phyloP scores from a whole-genome alignment of 2,329 filamentous ascomycete genomes.

The Sphaerostilbella broomeana region DNA sequence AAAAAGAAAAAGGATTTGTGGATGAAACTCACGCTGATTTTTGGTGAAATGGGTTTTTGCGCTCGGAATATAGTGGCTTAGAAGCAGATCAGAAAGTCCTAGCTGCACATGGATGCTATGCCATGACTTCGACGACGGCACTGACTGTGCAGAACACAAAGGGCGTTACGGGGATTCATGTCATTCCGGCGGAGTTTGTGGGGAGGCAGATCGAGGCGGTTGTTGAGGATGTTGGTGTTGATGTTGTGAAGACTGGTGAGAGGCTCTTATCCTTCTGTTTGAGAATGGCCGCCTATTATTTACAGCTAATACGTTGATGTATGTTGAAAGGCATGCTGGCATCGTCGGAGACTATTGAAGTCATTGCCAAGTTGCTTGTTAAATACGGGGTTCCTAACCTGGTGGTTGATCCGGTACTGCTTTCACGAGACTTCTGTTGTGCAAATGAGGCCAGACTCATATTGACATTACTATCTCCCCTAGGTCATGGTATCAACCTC shows the following conservation, averaged over 20 bases:
- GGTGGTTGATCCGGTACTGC: slow-evolving; percentile 33
- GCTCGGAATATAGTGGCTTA: slow-evolving; percentile 57
- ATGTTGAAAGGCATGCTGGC: slow-evolving; percentile 32
- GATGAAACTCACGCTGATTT: too few species aligned
- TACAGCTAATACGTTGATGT: neutral
- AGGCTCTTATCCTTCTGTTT: neutral
- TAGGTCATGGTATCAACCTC: slow-evolving; percentile 90
- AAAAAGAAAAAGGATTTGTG: too few species aligned
- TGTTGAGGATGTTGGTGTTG: slow-evolving; percentile 74
- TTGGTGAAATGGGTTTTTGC: neutral
- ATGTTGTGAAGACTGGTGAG: slow-evolving; percentile 87
- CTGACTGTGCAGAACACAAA: slow-evolving; percentile 93
- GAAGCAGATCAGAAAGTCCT: slow-evolving; percentile 96
- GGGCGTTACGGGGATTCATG: slow-evolving; percentile 75
- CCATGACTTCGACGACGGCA: slow-evolving; percentile 91
- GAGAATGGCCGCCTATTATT: too few species aligned
- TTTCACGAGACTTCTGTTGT: neutral
- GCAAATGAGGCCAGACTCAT: neutral
- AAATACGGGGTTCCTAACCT: slow-evolving; percentile 26
- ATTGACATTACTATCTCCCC: neutral
- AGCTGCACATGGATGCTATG: slow-evolving; percentile 86
- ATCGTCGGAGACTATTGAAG: slow-evolving; percentile 31
- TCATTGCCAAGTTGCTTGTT: slow-evolving; percentile 26
- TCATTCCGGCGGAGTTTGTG: slow-evolving; percentile 72
- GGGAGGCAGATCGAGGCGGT: slow-evolving; percentile 79